These are phyloP conservation scores for Opeltia flavorubescens DNA, from an alignment of 495 filamentous ascomycete species.

Conservation along the genomic window DNA sequence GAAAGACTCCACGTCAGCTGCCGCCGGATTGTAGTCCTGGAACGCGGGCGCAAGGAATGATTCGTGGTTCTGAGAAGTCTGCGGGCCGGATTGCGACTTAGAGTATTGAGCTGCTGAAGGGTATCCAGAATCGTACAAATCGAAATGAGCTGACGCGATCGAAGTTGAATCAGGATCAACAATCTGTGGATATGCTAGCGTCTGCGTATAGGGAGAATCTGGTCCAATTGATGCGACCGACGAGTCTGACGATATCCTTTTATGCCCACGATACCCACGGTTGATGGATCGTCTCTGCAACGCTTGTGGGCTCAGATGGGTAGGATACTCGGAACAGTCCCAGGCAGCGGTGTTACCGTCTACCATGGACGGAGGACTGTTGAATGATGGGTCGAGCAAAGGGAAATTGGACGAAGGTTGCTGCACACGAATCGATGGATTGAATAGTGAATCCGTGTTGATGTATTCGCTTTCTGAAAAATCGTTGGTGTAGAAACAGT, in stretches of 20 bases:
- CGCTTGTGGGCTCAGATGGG: conserved; percentile 11
- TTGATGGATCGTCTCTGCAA: conserved; percentile 4
- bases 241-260: conserved; percentile 19
- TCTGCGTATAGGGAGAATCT: conserved; percentile 20
- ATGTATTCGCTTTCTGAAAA: conserved; percentile 9
- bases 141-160: conserved; percentile 22
- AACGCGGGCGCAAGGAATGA: conserved; percentile 31
- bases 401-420: conserved; percentile 8
- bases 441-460: conserved; percentile 9
- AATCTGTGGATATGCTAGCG: conserved; percentile 21
- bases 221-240: conserved; percentile 20
- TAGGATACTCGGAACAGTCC: conserved; percentile 4
- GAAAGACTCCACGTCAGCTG: conserved; percentile 24
- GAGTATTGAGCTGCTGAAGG: conserved; percentile 17
- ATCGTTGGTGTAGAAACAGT: background rate
- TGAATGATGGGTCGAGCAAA: conserved; percentile 3
- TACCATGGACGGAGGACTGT: conserved; percentile 12
- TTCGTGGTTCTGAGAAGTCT: conserved; percentile 20
- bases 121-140: conserved; percentile 22
- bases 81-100: conserved; percentile 35
- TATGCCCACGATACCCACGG: conserved; percentile 12
- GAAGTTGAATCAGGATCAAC: conserved; percentile 22
- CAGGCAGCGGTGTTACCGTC: conserved; percentile 12
- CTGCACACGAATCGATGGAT: conserved; percentile 12
- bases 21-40: conserved; percentile 31